Evolutionary conservation across 139 green algal genomes (phyloP), one percentile per base, ranked within the genome.

Genomic region (Astrephomene gubernaculifera): DNA sequence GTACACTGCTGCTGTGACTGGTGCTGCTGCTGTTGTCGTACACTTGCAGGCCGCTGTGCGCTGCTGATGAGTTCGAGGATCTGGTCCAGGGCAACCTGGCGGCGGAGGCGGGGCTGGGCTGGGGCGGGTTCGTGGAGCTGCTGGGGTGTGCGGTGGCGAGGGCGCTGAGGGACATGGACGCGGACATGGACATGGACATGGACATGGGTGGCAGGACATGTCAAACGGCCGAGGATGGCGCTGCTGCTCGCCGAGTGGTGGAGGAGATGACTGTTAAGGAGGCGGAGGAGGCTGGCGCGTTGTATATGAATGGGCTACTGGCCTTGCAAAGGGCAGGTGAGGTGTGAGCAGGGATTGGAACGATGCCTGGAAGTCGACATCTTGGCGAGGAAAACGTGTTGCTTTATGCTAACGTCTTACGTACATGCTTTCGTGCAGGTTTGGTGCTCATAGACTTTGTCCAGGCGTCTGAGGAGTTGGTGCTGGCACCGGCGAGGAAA

Each of bases 41-140:
- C 49, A 67, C 19, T 75, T 52, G 21, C 38, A 75, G 68, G 68
- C 6, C 41, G 12, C 49, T 85, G 27, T 80, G 67, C 33, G 4
- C 29, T 0, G 4, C 31, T 29, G 69, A 71, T 19, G 94, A 97
- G 90, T 97, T 97, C 87, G 89, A 95, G 76, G 86, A 22, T 0
- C 80, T 97, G 85, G 94, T 96, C 73, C 89, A 96, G 84, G 71
- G 88, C n/a, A 93, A 94, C 71, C 61, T 96, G 65, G 86, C 80
- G 10, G 90, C 92, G 8, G 95, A 97, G 49, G 84, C 71, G 19
- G 91, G 93, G 0, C 64, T 96, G 63, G 85, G 87, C 81, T 93
- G 85, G 49, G n/a, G 43, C 22, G 74, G 64, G 1, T 85, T 93
- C 35, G 89, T 87, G 2, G 80, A 54, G 2, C 73, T 96, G 63